Base-by-base conservation (phyloP, 176 grass and related monocot genomes). In the Tuctoria greenei region DNA sequence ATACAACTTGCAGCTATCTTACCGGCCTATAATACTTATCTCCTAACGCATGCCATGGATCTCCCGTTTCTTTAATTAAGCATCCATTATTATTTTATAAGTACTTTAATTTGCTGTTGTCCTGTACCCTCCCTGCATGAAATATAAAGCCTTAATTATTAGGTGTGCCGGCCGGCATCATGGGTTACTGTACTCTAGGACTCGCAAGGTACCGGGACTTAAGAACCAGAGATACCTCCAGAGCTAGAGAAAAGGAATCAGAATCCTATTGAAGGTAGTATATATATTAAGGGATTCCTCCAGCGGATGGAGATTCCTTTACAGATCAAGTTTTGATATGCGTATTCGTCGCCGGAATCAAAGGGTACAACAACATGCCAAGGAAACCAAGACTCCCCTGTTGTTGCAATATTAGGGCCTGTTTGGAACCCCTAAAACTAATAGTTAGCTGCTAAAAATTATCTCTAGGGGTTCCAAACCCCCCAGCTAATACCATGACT, bases 271-370 rank as follows among this genome's bases (percentile, higher is more conserved):
- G 1, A 31, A 50, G n/a, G n/a, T n/a, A n/a, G n/a, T n/a, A n/a
- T n/a, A n/a, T n/a, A n/a, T n/a, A n/a, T n/a, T n/a, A n/a, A n/a
- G n/a, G n/a, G n/a, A n/a, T n/a, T n/a, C n/a, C n/a, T 59, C n/a
- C 64, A 49, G 28, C 17, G 23, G 61, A 14, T 10, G 35, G 10
- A 63, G 77, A 81, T 81, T 52, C 77, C 71, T 75, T 62, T 42
- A 13, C 25, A 31, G 26, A 24, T 61, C 27, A 74, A 74, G 31
- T 74, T 76, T 23, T 61, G 24, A 20, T 61, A 18, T 3, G 31
- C 31, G 31, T 58, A 72, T 61, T 50, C 6, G 10, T 41, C 41
- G 20, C n/a, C 21, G 58, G 64, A 77, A 77, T 52, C 51, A 9
- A 55, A 63, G 81, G 62, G 23, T 62, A 23, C 38, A 50, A 41